Evolutionary conservation across 805 yeast species (phyloP).

Genomic region (Helenozyma baotianmanensis): DNA sequence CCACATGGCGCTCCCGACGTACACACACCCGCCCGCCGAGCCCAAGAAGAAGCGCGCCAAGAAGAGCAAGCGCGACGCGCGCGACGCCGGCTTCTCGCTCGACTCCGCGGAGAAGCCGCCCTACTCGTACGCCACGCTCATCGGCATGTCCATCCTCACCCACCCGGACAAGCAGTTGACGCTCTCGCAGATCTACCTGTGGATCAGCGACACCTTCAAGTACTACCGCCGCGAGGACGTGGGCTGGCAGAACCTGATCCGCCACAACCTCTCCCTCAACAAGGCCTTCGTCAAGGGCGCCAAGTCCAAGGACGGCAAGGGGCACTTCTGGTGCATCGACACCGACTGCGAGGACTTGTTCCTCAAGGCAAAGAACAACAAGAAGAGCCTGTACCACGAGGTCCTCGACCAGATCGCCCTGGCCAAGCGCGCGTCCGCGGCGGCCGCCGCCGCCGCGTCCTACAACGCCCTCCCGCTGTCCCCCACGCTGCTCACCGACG

Average conservation of each 20-base stretch:
- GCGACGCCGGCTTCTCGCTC: conserved; percentile 40
- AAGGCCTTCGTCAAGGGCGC: conserved; percentile 91
- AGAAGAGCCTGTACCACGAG: conserved; percentile 40
- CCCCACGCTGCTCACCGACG: conserved; percentile 11
- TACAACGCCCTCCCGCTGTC: conserved; percentile 13
- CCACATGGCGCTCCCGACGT: conserved; percentile 1
- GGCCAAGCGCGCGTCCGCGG: conserved; percentile 4
- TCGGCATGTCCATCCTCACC: conserved; percentile 87
- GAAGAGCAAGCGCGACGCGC: conserved; percentile 23
- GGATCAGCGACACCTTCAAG: conserved; percentile 85
- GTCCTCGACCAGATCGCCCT: conserved; percentile 37
- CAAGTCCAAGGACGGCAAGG: conserved; percentile 85
- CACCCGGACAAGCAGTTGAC: conserved; percentile 51
- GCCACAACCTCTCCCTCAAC: conserved; percentile 89
- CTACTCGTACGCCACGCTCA: conserved; percentile 87
- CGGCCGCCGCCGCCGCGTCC: not conserved
- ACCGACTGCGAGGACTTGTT: conserved; percentile 81
- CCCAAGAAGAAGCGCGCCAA: conserved; percentile 22
- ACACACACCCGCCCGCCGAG: conserved; percentile 5
- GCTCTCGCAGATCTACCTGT: conserved; percentile 69
- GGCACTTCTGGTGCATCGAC: conserved; percentile 90
- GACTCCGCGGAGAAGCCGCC: conserved; percentile 76
- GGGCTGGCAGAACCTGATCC: conserved; percentile 97
- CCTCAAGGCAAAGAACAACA: conserved; percentile 54
- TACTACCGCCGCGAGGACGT: conserved; percentile 81